Percentiles rank a stretch among this genome's conserved stretches.
Evolutionary conservation across 1,284 basidiomycete species (phyloP).

Genomic region (Tylopilus sp.): DNA sequence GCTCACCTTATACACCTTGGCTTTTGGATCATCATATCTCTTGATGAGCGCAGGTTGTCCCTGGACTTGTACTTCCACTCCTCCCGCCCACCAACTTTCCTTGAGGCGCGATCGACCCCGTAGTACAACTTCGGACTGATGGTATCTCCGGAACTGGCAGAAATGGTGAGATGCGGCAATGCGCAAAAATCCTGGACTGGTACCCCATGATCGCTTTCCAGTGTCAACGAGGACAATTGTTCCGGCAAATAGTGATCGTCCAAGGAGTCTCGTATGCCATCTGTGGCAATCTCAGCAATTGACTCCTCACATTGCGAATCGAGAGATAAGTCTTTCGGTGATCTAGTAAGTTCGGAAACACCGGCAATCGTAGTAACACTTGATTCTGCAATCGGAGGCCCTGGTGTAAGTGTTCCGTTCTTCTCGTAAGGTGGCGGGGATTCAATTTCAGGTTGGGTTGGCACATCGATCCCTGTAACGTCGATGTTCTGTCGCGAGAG

Average conservation of each 20-base stretch:
- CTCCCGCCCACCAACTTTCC: slow-evolving; percentile 46
- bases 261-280: slow-evolving; percentile 16
- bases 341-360: neutral
- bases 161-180: neutral
- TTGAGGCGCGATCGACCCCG: slow-evolving; percentile 35
- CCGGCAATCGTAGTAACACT: neutral
- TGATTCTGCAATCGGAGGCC: neutral
- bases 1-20: slow-evolving; percentile 35
- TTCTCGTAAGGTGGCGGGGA: slow-evolving; percentile 24
- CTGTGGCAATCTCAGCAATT: slow-evolving; percentile 23
- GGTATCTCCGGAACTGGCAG: slow-evolving; percentile 45
- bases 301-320: slow-evolving; percentile 10
- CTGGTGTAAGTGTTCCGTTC: neutral
- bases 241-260: slow-evolving; percentile 25
- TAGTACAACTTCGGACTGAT: slow-evolving; percentile 44
- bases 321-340: neutral
- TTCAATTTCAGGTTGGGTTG: slow-evolving; percentile 1
- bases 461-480: neutral
- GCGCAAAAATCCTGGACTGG: neutral
- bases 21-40: slow-evolving; percentile 40
- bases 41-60: slow-evolving; percentile 42
- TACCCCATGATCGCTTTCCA: slow-evolving; percentile 39
- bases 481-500: slow-evolving; percentile 8
- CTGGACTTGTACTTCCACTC: slow-evolving; percentile 38
- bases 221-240: slow-evolving; percentile 22